Base-by-base conservation (phyloP, 2,329 filamentous ascomycete genomes). In the Ceratocystis cubensis region DNA sequence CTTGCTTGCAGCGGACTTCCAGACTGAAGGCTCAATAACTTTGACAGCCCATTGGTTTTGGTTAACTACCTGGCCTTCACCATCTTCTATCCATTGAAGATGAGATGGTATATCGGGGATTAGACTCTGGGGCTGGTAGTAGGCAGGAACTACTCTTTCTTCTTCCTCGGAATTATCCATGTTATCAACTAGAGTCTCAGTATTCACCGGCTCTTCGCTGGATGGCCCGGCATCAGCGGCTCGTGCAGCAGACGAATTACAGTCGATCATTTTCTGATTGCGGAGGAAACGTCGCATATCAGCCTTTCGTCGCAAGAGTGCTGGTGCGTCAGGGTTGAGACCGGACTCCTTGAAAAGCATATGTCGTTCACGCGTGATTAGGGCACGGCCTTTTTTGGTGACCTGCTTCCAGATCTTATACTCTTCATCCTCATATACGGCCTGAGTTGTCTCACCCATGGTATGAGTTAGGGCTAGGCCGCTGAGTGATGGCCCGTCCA, bases 381-480 rank as follows among this genome's bases (percentile, higher is more conserved):
- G 79, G 3, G 94, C 94, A 69, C 94, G 87, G 72, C 96, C 92
- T 74, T 94, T 96, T 77, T 97, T 97, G 1, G 94, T 99, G 50
- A 96, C 91, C 75, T 97, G 93, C 78, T 97, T 99, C 94, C 95
- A 99, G 45, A 94, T 89, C 74, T 95, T 96, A 77, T 94, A 96
- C 73, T 96, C 93, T 67, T 97, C 92, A 71, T 97, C 92, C 71
- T 95, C 85, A 70, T 91, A 91, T 13, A 84, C 82, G 71, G 96
- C 89, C 71, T 95, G 88, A 15, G 80, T 82, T 37, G 83, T 83
- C 67, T 88, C 81, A 17, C 83, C 84, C 66, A 89, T 81, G 0
- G 84, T 82, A 64, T 87, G 84, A 48, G 81, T 81, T 22, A 88
- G 73, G 0, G 82, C 79, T 74, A 88, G 81, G 25, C 84, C 86